Percentiles rank a stretch among this genome's conserved stretches.
Evolutionary conservation across 2,329 filamentous ascomycete species (phyloP).

Genomic region (Rosellinia necatrix): DNA sequence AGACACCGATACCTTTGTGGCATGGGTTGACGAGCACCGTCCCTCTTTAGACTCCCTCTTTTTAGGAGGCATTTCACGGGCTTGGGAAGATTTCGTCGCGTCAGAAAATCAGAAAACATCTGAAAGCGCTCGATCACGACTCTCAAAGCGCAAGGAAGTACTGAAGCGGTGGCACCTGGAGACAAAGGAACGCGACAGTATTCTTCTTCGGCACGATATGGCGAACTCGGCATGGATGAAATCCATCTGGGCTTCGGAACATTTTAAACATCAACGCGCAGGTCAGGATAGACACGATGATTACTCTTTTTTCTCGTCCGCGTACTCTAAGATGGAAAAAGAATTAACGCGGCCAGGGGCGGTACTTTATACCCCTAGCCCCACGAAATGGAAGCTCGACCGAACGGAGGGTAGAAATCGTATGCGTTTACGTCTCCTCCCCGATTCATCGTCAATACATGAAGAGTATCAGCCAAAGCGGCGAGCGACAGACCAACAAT

Average conservation of each 20-base stretch:
- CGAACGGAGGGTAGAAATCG: constrained; percentile 94
- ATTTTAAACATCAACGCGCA: constrained; percentile 86
- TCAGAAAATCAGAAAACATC: constrained; percentile 80
- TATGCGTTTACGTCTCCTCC: constrained; percentile 86
- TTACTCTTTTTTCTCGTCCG: constrained; percentile 73
- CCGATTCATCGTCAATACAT: constrained; percentile 70
- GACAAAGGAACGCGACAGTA: constrained; percentile 68
- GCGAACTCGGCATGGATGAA: constrained; percentile 91
- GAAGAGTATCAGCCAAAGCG: constrained; percentile 86
- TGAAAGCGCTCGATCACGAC: constrained; percentile 71
- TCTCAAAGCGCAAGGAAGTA: constrained; percentile 78
- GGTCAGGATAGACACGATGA: constrained; percentile 95
- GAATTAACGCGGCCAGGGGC: constrained; percentile 80
- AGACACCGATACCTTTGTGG: constrained; percentile 85
- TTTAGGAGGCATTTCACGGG: constrained; percentile 76
- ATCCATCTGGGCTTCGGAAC: constrained; percentile 91
- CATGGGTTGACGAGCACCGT: constrained; percentile 85
- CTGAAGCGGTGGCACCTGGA: constrained; percentile 80
- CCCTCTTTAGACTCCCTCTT: constrained; percentile 81
- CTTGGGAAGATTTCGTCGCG: constrained; percentile 86
- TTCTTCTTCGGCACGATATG: constrained; percentile 80
- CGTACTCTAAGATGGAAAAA: constrained; percentile 78
- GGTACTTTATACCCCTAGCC: constrained; percentile 69
- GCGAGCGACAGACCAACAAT: constrained; percentile 55
- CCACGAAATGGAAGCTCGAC: constrained; percentile 87